Conservation (phyloP, 331 rosid species). For the Quercus lobata region DNA sequence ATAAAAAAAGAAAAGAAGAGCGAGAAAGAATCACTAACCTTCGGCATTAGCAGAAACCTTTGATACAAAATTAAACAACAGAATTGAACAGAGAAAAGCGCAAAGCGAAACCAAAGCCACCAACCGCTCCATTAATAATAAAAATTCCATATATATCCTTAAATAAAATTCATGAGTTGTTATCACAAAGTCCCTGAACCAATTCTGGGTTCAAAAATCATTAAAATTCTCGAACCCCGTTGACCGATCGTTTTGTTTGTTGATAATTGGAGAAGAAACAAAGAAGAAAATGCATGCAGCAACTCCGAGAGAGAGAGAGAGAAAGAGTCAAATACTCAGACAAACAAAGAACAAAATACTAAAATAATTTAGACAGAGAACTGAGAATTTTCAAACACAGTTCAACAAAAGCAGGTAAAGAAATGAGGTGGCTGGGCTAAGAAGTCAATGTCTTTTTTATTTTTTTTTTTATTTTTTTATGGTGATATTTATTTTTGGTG, state of each 20-base stretch:
- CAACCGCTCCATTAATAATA: constrained; percentile 31
- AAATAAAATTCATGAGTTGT: not conserved
- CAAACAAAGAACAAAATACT: not conserved
- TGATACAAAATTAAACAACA: constrained; percentile 38
- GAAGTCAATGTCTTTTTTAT: too few relatives aligned
- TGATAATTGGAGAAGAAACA: too few relatives aligned
- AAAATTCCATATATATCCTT: not conserved
- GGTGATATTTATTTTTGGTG: too few relatives aligned
- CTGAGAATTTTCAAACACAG: constrained; percentile 1
- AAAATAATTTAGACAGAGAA: not conserved
- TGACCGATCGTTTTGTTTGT: constrained; percentile 22
- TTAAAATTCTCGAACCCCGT: constrained; percentile 23
- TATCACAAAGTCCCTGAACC: not conserved
- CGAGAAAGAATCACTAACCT: constrained; percentile 35
- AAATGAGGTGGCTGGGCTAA: not conserved
- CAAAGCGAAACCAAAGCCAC: constrained; percentile 20
- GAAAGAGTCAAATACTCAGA: not conserved
- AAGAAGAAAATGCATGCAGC: not conserved
- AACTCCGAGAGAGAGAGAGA: too few relatives aligned
- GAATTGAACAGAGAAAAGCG: constrained; percentile 40
- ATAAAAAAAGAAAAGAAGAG: constrained; percentile 1
- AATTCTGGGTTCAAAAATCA: constrained; percentile 18
- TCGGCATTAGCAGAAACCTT: constrained; percentile 51
- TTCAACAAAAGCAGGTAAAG: not conserved
- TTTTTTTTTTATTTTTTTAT: fast-evolving